These are phyloP conservation scores for Crepidotus variabilis DNA, from an alignment of 768 basidiomycete species.

Conservation along the genomic window DNA sequence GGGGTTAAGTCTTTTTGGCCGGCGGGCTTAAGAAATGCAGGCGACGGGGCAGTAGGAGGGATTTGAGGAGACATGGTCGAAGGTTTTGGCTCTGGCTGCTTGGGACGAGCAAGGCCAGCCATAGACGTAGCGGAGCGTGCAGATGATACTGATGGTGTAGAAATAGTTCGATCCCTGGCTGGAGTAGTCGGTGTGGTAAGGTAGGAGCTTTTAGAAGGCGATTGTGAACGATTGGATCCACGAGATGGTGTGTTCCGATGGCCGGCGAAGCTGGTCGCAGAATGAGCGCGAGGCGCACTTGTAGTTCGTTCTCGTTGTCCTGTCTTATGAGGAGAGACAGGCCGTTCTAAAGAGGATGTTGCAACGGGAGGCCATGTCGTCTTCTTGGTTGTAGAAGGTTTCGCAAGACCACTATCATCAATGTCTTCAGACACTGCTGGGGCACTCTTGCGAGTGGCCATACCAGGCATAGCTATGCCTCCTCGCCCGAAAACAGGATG, in stretches of 20 bases:
- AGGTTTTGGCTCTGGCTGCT: constrained; percentile 45
- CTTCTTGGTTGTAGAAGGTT: constrained; percentile 16
- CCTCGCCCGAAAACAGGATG: constrained; percentile 78
- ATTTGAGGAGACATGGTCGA: constrained; percentile 41
- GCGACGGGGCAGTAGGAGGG: constrained; percentile 43
- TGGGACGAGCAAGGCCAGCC: constrained; percentile 44
- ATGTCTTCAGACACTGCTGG: constrained; percentile 1
- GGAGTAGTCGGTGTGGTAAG: constrained; percentile 7
- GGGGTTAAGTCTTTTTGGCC: constrained; percentile 72
- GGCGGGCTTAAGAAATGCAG: constrained; percentile 55
- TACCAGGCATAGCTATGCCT: constrained; percentile 74
- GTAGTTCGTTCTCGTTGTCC: constrained; percentile 46
- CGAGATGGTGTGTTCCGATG: constrained; percentile 13
- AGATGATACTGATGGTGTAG: constrained; percentile 12
- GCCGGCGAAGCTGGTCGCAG: constrained; percentile 13
- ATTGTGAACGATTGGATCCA: constrained; percentile 9
- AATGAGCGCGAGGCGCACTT: constrained; percentile 37
- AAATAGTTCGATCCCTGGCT: constrained; percentile 19
- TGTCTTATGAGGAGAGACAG: constrained; percentile 33
- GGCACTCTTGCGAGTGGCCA: constrained; percentile 32
- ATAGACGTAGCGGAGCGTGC: constrained; percentile 25
- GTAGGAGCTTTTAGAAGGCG: constrained; percentile 13
- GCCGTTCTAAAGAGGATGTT: constrained; percentile 34
- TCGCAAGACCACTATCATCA: constrained; percentile 14
- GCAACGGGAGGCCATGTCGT: constrained; percentile 19